Conservation (phyloP, 306 rosid species). For the Trifolium fragiferum region DNA sequence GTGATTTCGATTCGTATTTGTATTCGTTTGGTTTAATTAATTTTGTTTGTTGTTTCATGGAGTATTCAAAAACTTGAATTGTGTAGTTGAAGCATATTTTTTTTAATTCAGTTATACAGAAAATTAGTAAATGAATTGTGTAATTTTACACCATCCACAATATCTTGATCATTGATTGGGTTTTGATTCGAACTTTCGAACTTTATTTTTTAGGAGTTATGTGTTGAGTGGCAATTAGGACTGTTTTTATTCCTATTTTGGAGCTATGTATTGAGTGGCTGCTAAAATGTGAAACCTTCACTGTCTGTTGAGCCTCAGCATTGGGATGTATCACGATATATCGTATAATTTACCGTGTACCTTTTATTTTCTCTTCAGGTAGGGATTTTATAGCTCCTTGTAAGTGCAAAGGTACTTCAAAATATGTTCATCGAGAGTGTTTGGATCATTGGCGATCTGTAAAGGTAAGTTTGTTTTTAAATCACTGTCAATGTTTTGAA, state of each 20-base stretch:
- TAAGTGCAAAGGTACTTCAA: slow-evolving; percentile 94
- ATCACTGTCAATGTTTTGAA: slow-evolving; percentile 1
- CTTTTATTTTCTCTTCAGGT: slow-evolving; percentile 55
- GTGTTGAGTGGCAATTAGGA: neutral
- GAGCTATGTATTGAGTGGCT: slow-evolving; percentile 9
- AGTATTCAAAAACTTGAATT: neutral
- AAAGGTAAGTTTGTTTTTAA: slow-evolving; percentile 55
- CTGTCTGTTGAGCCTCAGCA: neutral
- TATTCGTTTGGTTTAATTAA: neutral
- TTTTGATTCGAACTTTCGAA: neutral
- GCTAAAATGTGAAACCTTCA: slow-evolving; percentile 23
- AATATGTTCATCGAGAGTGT: slow-evolving; percentile 96
- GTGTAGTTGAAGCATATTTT: neutral
- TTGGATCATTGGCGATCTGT: slow-evolving; percentile 99
- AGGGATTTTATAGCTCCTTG: slow-evolving; percentile 99
- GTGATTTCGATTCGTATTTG: slow-evolving; percentile 10
- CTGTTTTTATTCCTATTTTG: neutral
- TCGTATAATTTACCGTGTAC: neutral
- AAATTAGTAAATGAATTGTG: neutral
- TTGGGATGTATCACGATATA: slow-evolving; percentile 22
- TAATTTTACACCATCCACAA: neutral
- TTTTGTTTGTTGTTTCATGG: slow-evolving; percentile 14
- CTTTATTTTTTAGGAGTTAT: neutral
- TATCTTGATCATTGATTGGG: slow-evolving; percentile 3
- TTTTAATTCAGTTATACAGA: neutral